Evolutionary conservation across 2,329 filamentous ascomycete genomes (phyloP).

Genomic region (Diaporthe vexans): DNA sequence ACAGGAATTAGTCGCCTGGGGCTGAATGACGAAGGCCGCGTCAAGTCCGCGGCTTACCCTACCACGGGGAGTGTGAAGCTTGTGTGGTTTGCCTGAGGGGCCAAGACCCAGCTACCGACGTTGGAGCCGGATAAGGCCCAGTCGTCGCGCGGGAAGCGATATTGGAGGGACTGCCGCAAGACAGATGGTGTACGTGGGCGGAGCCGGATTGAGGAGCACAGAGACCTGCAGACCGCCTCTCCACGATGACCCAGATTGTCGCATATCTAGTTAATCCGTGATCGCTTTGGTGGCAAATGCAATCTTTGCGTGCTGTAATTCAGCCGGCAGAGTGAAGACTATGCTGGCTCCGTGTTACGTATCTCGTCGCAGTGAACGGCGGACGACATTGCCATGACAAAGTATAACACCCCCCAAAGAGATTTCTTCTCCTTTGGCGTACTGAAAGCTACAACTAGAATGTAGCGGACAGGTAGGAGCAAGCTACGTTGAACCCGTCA

Average conservation of each 20-base stretch:
- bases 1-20: neutral
- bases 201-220: constrained; percentile 8
- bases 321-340: neutral
- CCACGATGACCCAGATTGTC: constrained; percentile 11
- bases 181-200: constrained; percentile 24
- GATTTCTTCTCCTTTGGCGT: neutral
- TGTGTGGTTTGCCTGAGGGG: constrained; percentile 24
- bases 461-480: neutral
- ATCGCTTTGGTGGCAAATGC: constrained; percentile 10
- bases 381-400: neutral
- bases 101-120: constrained; percentile 13
- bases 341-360: neutral
- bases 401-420: neutral
- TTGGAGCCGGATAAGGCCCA: neutral
- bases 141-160: constrained; percentile 18
- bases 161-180: constrained; percentile 19
- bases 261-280: constrained; percentile 5
- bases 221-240: constrained; percentile 20
- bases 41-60: constrained; percentile 15
- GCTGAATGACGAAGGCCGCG: constrained; percentile 9
- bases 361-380: neutral
- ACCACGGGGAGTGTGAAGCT: neutral
- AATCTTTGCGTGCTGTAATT: neutral
- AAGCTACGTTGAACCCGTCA: neutral
- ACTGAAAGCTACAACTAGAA: neutral